These are phyloP conservation scores for Lentinula aciculospora DNA, from an alignment of 768 basidiomycete genomes.

Conservation along the genomic window DNA sequence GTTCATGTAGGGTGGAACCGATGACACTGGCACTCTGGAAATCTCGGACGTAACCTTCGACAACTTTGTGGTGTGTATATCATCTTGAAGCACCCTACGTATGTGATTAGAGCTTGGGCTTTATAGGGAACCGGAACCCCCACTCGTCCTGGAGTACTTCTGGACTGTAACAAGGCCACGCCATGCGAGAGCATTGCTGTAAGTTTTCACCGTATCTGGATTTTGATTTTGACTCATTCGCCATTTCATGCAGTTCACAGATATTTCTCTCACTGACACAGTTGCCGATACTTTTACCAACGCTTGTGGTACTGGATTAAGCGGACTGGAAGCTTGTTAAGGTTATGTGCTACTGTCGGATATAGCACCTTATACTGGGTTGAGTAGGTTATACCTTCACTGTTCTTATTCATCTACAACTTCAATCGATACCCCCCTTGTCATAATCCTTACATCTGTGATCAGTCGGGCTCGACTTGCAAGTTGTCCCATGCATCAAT, in stretches of 20 bases:
- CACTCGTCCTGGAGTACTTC: conserved; percentile 15
- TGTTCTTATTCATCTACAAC: not conserved
- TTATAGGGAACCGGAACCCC: conserved; percentile 15
- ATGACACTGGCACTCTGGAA: conserved; percentile 10
- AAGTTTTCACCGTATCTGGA: not conserved
- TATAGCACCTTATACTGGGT: not conserved
- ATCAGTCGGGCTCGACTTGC: too few relatives aligned
- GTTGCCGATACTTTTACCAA: conserved; percentile 14
- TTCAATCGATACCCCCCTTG: too few relatives aligned
- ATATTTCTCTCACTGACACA: conserved; percentile 10
- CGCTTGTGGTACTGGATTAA: conserved; percentile 15
- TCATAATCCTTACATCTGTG: too few relatives aligned
- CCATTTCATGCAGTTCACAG: conserved; percentile 7
- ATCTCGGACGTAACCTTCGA: conserved; percentile 14
- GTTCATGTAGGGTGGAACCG: not conserved
- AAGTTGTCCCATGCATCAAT: too few relatives aligned
- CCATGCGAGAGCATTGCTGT: conserved; percentile 15
- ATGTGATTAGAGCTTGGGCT: not conserved
- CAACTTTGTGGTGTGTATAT: conserved; percentile 2
- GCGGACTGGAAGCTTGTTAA: conserved; percentile 4
- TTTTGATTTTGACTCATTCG: not conserved
- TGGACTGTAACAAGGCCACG: conserved; percentile 17
- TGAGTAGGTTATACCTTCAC: not conserved
- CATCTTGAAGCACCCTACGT: too few relatives aligned
- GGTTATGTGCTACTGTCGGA: too few relatives aligned